Evolutionary conservation across 768 basidiomycete genomes (phyloP), one percentile per base, ranked within the genome.

Genomic region (Grammothele lineata): DNA sequence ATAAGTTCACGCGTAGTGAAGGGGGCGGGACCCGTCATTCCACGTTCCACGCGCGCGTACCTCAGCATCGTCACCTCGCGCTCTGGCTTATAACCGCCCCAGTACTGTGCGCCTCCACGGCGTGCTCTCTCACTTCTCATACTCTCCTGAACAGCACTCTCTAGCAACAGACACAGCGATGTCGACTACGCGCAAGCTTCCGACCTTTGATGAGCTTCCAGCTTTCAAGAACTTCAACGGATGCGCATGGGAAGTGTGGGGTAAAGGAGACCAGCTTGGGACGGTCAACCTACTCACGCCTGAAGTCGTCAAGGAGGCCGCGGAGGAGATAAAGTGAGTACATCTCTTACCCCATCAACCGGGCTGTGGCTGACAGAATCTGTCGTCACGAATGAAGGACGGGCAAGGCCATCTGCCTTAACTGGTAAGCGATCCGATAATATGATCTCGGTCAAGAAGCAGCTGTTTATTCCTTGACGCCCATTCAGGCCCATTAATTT

Each of bases 241-340:
- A 8, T 85, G 83, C 45, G 84, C 83, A 2, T 86, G 84, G 84
- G 70, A 69, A 3, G 70, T 85, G 9, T 85, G 82, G 82, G 83
- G 83, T 19, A 63, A 71, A 27, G 74, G 78, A 17, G 84, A 86
- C 51, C 69, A 85, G 55, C 68, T 85, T 17, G 84, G 84, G 2
- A 85, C 82, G 5, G 67, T 85, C 27, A 85, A 85, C 57, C 52
- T 85, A 39, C 61, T 86, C 30, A 84, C 84, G 2, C 74, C 76
- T 17, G 74, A 76, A 10, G 73, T 83, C 17, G 80, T 85, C n/a
- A 69, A 74, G 55, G 64, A 65, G 34, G 76, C 80, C 12, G 78
- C 80, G 14, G 59, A 64, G 55, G 81, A 84, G 59, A 75, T 85
- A 36, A 67, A 66, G 77, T 77, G 61, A 48, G 78, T 74, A 14